These are phyloP conservation scores for Colletotrichum sojae DNA, from an alignment of 2,329 filamentous ascomycete genomes.

Conservation along the genomic window DNA sequence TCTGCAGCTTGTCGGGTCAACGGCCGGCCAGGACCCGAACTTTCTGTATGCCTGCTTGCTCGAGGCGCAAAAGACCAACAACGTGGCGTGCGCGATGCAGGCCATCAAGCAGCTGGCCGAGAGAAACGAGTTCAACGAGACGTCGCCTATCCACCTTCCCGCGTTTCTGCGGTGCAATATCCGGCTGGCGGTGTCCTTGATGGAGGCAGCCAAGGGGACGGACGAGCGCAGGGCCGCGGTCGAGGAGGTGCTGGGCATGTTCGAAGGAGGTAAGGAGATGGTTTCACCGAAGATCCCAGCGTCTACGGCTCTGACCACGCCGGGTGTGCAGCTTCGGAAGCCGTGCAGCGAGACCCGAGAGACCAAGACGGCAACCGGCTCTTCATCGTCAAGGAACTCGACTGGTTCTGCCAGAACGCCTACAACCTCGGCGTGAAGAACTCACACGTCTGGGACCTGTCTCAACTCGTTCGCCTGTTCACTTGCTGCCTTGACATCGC, in stretches of 20 bases:
- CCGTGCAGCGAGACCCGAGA: conserved; percentile 55
- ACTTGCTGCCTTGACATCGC: conserved; percentile 66
- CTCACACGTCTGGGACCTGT: conserved; percentile 67
- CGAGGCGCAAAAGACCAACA: conserved; percentile 78
- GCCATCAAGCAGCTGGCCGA: conserved; percentile 53
- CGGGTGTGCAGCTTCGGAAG: conserved; percentile 53
- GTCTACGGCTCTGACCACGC: too few species aligned
- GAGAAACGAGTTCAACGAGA: conserved; percentile 43
- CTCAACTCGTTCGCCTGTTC: conserved; percentile 70
- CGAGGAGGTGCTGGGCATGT: conserved; percentile 68
- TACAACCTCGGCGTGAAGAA: conserved; percentile 83
- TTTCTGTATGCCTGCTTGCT: conserved; percentile 85
- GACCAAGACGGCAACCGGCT: conserved; percentile 59
- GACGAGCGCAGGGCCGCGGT: conserved; percentile 34
- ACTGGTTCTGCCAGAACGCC: conserved; percentile 87
- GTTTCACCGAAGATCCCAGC: conserved; percentile 42
- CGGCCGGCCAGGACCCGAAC: conserved; percentile 66
- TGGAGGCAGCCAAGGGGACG: conserved; percentile 46
- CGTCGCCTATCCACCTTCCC: conserved; percentile 50
- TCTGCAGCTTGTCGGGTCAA: conserved; percentile 71
- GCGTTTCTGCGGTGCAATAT: conserved; percentile 66
- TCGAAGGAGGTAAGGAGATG: conserved; percentile 56
- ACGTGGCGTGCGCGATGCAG: conserved; percentile 68
- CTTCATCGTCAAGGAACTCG: conserved; percentile 76
- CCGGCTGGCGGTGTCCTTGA: conserved; percentile 60